Evolutionary conservation across 495 filamentous ascomycete genomes (phyloP).

Genomic region (Neurospora cerealis): DNA sequence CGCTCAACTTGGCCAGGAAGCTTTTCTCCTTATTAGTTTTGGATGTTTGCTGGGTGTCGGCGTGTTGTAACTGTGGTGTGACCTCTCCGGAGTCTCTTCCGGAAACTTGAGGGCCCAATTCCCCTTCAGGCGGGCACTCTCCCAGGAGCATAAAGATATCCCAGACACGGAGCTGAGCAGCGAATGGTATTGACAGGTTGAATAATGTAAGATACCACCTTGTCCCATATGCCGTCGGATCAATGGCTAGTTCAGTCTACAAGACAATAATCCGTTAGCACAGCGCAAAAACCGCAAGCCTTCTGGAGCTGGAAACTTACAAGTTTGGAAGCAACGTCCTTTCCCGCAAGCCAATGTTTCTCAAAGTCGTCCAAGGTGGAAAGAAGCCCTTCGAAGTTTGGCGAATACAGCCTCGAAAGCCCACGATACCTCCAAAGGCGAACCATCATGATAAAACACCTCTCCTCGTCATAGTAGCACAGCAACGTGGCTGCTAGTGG

Average conservation of each 20-base stretch:
- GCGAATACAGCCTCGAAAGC: slow-evolving; percentile 71
- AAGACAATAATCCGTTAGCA: slow-evolving; percentile 1
- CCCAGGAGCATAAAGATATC: slow-evolving; percentile 98
- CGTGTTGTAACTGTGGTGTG: not conserved
- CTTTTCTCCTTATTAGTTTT: not conserved
- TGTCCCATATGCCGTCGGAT: slow-evolving; percentile 86
- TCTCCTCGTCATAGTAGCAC: slow-evolving; percentile 94
- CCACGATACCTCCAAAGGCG: slow-evolving; percentile 84
- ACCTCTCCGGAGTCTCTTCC: not conserved
- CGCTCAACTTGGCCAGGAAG: not conserved
- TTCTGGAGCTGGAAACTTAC: slow-evolving; percentile 42
- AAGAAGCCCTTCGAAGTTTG: slow-evolving; percentile 83
- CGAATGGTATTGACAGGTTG: slow-evolving; percentile 93
- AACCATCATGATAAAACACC: slow-evolving; percentile 88
- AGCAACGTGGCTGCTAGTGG: slow-evolving; percentile 85
- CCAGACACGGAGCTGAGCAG: slow-evolving; percentile 96
- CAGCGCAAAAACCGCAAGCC: not conserved
- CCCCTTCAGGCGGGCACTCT: slow-evolving; percentile 37
- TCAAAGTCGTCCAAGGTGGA: slow-evolving; percentile 82
- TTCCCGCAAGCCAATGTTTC: slow-evolving; percentile 66
- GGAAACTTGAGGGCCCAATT: slow-evolving; percentile 12
- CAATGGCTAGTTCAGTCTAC: slow-evolving; percentile 69
- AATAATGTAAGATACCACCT: slow-evolving; percentile 97
- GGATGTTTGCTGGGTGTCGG: not conserved
- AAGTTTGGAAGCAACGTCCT: slow-evolving; percentile 66